Evolutionary conservation across 2,329 filamentous ascomycete genomes (phyloP), one percentile per base, ranked within the genome.

Genomic region (Verticillium nonalfalfae): DNA sequence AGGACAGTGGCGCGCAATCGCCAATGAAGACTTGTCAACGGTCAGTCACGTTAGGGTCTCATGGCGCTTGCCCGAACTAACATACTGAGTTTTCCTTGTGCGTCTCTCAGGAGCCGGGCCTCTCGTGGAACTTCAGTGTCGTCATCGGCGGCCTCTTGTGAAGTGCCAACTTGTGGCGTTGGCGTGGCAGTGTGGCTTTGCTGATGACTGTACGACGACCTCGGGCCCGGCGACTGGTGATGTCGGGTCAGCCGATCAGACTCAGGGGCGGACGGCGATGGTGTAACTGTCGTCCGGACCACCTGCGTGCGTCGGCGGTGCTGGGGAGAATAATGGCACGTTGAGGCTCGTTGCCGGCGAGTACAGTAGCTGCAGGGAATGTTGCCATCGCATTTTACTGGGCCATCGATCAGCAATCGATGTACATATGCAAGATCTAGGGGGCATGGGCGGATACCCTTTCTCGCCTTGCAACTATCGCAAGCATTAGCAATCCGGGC

Each of bases 91-190:
- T 83, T 83, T 1, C 82, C 82, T 61, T 82, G 79, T 0, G 79
- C 76, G 63, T 85, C 82, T 52, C 78, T 78, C 0, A 84, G 71
- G 5, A 84, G 71, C 2, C 81, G 73, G 2, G 81, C 82, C 62
- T 85, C 82, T 1, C 81, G 74, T 2, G 81, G 82, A 3, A 84
- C 82, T 26, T 84, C 81, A 0, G 81, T 81, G 62, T 84, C 81
- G 40, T 84, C 81, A n/a, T 81, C 79, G 0, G 72, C 72, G 1
- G 72, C 69, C 62, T 65, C 66, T 6, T 45, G 57, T 33, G 57
- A 31, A n/a, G 21, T 40, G 31, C 39, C 38, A 64, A 60, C 52
- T 60, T 35, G 57, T 4, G 35, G 57, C 7, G 57, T 50, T 2
- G 57, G 57, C 14, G 57, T 45, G 9, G 57, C 15, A 4, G 39